phyloP scores from a whole-genome alignment of 78 protist genomes.

The Pigoraptor vietnamica region DNA sequence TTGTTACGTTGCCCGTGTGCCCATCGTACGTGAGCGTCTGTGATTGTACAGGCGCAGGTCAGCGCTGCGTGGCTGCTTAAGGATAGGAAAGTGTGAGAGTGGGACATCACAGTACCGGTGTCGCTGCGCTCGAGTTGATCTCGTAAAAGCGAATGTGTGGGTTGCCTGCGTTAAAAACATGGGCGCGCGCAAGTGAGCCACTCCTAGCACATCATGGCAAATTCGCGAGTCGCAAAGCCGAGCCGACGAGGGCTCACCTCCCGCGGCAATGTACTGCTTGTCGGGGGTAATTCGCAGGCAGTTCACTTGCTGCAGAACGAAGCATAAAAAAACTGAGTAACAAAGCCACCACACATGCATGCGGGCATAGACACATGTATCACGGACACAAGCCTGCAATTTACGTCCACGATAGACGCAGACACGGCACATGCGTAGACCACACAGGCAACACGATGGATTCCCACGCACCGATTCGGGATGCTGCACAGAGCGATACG shows the following conservation, averaged over 20 bases:
- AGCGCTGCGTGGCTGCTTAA: background rate
- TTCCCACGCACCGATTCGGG: slow-evolving; percentile 75
- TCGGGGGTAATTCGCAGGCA: slow-evolving; percentile 81
- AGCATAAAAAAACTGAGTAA: background rate
- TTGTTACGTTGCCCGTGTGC: slow-evolving; percentile 83
- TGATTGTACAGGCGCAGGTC: background rate
- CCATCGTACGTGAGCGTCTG: slow-evolving; percentile 67
- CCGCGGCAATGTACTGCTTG: slow-evolving; percentile 82
- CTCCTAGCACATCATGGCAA: no score
- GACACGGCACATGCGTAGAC: no score
- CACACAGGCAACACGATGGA: no score
- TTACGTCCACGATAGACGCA: no score
- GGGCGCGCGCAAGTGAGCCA: background rate
- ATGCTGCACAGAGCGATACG: slow-evolving; percentile 79
- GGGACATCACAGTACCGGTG: slow-evolving; percentile 28
- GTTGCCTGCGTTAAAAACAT: slow-evolving; percentile 16
- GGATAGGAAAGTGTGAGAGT: background rate
- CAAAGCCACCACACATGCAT: no score
- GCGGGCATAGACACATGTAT: no score
- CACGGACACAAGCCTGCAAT: no score
- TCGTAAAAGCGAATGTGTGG: slow-evolving; percentile 77
- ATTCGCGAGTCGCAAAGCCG: no score
- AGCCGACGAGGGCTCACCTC: no score
- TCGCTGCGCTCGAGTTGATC: slow-evolving; percentile 31
- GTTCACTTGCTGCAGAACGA: slow-evolving; percentile 78